Percentiles rank a stretch among this genome's conserved stretches.
Conservation (phyloP, 177 flowering plant genomes). For the Vitis hybrid region DNA sequence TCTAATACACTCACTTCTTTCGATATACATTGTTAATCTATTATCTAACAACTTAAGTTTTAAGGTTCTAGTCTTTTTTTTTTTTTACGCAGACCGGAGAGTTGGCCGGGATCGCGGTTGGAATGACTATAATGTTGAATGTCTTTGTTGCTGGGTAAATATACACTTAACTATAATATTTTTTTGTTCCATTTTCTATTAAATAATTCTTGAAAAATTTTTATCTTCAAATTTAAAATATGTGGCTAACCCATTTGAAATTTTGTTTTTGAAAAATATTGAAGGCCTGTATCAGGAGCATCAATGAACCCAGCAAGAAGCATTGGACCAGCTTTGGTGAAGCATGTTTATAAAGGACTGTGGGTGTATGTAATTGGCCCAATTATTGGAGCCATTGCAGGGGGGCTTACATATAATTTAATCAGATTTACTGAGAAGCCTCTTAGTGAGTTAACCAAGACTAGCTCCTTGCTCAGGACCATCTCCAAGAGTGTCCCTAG, state of each 20-base stretch:
- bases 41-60: no score
- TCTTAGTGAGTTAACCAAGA: conserved; percentile 10
- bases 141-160: conserved; percentile 74
- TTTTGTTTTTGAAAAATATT: not conserved
- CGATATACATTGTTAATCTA: no score
- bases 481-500: no score
- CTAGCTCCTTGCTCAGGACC: no score
- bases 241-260: no score
- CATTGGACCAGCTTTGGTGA: conserved; percentile 39
- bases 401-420: conserved; percentile 24
- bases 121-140: conserved; percentile 61
- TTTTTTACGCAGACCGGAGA: conserved; percentile 48
- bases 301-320: conserved; percentile 52
- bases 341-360: conserved; percentile 18
- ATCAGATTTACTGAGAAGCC: conserved; percentile 28
- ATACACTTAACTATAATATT: no score
- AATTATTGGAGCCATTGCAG: conserved; percentile 22
- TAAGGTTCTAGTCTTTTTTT: no score
- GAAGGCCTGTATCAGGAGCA: conserved; percentile 40
- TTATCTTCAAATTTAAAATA: not conserved
- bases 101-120: conserved; percentile 66
- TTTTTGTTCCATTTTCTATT: no score
- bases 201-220: no score
- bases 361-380: conserved; percentile 44
- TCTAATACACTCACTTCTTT: no score